phyloP scores from a whole-genome alignment of 495 filamentous ascomycete species.

The Penicillium odoratum region DNA sequence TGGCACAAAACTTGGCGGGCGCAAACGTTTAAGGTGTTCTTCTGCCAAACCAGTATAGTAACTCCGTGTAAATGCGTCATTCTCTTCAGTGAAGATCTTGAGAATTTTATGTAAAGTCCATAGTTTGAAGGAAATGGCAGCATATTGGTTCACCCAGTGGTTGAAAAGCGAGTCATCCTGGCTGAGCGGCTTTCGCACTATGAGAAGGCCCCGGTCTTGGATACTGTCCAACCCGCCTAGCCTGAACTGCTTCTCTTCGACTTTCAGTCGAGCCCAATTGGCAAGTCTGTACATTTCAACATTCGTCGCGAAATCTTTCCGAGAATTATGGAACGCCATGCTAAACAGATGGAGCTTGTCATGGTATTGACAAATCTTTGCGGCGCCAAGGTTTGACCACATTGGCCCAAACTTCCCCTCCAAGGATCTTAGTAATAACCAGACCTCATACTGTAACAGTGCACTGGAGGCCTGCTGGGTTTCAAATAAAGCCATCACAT shows the following conservation, averaged over 20 bases:
- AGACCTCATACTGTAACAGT: slow-evolving; percentile 12
- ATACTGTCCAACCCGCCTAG: slow-evolving; percentile 19
- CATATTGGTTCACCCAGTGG: slow-evolving; percentile 12
- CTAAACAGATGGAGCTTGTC: not conserved
- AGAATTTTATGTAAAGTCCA: not conserved
- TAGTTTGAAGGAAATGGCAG: not conserved
- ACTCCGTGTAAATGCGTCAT: not conserved
- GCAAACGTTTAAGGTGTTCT: not conserved
- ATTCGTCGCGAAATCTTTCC: slow-evolving; percentile 6
- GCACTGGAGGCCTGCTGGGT: not conserved
- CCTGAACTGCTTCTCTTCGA: slow-evolving; percentile 19
- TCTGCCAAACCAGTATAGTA: not conserved
- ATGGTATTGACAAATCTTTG: not conserved
- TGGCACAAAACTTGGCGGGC: not conserved
- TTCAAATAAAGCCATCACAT: slow-evolving; percentile 29
- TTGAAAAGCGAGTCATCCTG: slow-evolving; percentile 19
- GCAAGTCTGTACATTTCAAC: slow-evolving; percentile 11
- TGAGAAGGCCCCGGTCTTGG: slow-evolving; percentile 21
- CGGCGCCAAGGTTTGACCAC: slow-evolving; percentile 10
- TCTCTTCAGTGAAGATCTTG: not conserved
- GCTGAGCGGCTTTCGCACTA: slow-evolving; percentile 23
- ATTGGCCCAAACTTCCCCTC: slow-evolving; percentile 14
- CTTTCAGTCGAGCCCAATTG: slow-evolving; percentile 29
- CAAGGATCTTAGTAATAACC: slow-evolving; percentile 14
- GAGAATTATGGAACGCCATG: not conserved